Percentiles rank a stretch among this genome's conserved stretches.
Conservation (phyloP, 257 asterid species). For the Fraxinus excelsior region DNA sequence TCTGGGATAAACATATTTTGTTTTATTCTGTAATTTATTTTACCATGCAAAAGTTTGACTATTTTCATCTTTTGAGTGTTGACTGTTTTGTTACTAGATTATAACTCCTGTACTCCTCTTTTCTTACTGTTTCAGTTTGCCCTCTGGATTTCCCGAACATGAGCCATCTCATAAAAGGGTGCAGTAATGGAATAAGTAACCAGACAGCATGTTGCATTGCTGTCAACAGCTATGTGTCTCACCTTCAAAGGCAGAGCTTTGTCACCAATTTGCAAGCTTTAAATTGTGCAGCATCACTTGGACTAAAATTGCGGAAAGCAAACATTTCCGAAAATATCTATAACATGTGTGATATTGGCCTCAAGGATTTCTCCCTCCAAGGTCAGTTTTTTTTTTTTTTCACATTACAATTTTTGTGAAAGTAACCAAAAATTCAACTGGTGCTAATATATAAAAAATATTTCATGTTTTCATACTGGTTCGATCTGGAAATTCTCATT, state of each 20-base stretch:
- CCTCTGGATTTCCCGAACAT: slow-evolving; percentile 83
- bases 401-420: not conserved
- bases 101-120: slow-evolving; percentile 24
- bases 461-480: slow-evolving; percentile 37
- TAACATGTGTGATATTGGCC: slow-evolving; percentile 74
- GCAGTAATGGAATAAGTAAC: slow-evolving; percentile 52
- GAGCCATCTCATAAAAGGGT: slow-evolving; percentile 64
- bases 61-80: not conserved
- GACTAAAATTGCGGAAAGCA: slow-evolving; percentile 66
- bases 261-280: slow-evolving; percentile 96
- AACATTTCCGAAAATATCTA: slow-evolving; percentile 73
- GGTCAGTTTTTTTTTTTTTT: slow-evolving; percentile 54
- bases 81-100: not conserved
- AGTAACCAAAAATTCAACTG: slow-evolving; percentile 18
- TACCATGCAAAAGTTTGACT: not conserved
- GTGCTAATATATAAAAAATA: slow-evolving; percentile 32
- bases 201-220: slow-evolving; percentile 71
- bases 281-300: slow-evolving; percentile 92
- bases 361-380: slow-evolving; percentile 97
- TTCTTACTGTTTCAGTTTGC: slow-evolving; percentile 56
- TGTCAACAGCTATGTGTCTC: slow-evolving; percentile 70
- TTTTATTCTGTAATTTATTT: not conserved
- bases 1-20: not conserved
- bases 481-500: slow-evolving; percentile 36
- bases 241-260: slow-evolving; percentile 91